Percentiles rank a stretch among this genome's conserved stretches.
These are phyloP conservation scores for Thelonectria rubi DNA, from an alignment of 2,329 filamentous ascomycete species.

Conservation along the genomic window DNA sequence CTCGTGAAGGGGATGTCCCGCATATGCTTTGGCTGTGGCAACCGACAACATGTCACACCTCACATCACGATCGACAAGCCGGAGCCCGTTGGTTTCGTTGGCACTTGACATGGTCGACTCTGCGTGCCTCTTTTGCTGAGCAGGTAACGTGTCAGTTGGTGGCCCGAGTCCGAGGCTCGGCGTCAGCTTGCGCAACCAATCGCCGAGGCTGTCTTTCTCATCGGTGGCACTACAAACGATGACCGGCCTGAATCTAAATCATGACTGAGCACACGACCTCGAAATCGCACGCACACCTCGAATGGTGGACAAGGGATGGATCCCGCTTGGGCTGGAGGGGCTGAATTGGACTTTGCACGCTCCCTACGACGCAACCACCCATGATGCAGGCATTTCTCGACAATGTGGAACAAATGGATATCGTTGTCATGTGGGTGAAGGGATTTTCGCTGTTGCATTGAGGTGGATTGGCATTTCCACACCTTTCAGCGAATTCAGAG, in stretches of 20 bases:
- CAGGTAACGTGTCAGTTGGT: constrained; percentile 25
- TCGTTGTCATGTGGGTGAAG: constrained; percentile 4
- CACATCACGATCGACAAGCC: constrained; percentile 17
- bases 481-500: neutral
- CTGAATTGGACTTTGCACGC: too few species aligned
- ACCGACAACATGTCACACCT: constrained; percentile 4
- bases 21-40: neutral
- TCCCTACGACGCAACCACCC: too few species aligned
- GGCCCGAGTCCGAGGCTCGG: constrained; percentile 20
- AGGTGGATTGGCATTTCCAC: neutral
- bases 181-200: constrained; percentile 24
- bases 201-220: constrained; percentile 16
- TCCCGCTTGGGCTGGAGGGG: neutral
- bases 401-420: neutral
- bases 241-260: constrained; percentile 20
- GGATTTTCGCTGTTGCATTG: neutral
- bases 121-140: constrained; percentile 11
- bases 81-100: constrained; percentile 16
- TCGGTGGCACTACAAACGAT: constrained; percentile 17
- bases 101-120: constrained; percentile 12
- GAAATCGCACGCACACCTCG: neutral
- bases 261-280: constrained; percentile 5
- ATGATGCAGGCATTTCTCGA: neutral
- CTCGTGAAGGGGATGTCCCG: neutral
- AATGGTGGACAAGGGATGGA: neutral